These are phyloP conservation scores for Aphanomyces euteiches DNA, from an alignment of 352 stramenopile genomes.

Conservation along the genomic window DNA sequence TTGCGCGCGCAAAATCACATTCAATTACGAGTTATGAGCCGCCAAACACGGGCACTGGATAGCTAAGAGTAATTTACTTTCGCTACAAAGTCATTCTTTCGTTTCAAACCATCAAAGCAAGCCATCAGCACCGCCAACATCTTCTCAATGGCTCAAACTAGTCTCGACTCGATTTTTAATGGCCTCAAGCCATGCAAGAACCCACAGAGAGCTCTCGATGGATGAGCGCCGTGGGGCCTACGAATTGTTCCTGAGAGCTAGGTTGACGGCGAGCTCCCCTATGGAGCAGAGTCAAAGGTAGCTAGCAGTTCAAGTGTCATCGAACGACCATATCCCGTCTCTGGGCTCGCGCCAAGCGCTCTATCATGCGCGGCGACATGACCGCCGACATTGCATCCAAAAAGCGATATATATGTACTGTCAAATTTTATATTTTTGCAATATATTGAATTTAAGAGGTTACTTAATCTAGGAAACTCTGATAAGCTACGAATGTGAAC, in stretches of 20 bases:
- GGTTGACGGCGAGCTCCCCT: neutral
- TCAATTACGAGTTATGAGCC: neutral
- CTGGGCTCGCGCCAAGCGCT: neutral
- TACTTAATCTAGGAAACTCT: neutral
- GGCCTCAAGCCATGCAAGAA: neutral
- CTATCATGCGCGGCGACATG: neutral
- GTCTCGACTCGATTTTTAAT: neutral
- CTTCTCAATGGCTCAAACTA: neutral
- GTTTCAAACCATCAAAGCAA: neutral
- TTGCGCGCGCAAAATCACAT: neutral
- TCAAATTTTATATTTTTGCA: neutral
- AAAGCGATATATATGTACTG: neutral
- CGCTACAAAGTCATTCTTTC: neutral
- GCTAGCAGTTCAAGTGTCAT: neutral
- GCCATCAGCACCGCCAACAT: neutral
- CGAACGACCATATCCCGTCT: neutral
- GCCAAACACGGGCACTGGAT: neutral
- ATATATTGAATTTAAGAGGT: neutral
- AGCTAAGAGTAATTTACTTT: neutral
- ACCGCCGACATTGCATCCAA: too few relatives aligned
- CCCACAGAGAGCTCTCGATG: neutral
- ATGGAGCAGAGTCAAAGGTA: neutral
- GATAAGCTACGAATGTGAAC: neutral
- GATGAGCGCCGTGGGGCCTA: neutral
- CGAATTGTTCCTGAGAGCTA: neutral